These are phyloP conservation scores for Paxillus ammoniavirescens DNA, from an alignment of 768 basidiomycete species.

Conservation along the genomic window DNA sequence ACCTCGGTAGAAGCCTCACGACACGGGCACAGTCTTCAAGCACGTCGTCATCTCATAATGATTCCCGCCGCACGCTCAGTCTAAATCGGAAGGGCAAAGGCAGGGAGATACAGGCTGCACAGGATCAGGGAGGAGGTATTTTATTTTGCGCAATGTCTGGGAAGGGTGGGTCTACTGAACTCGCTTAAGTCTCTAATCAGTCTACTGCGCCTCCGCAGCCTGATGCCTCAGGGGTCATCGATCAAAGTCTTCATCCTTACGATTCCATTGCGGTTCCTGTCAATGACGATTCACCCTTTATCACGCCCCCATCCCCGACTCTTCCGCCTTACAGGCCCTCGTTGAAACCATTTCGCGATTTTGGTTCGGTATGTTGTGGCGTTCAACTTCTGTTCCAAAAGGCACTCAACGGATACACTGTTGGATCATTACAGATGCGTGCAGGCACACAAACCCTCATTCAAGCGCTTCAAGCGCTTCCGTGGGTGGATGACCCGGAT, in stretches of 20 bases:
- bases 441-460: constrained; percentile 87
- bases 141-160: constrained; percentile 24
- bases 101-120: constrained; percentile 33
- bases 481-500: constrained; percentile 69
- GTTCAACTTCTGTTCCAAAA: neutral
- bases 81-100: constrained; percentile 51
- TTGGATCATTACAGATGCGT: constrained; percentile 59
- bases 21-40: constrained; percentile 34
- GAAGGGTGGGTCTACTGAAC: constrained; percentile 9
- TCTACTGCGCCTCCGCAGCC: constrained; percentile 23
- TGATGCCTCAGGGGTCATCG: constrained; percentile 6
- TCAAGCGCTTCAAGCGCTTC: constrained; percentile 83
- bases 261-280: constrained; percentile 11
- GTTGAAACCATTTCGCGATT: constrained; percentile 57
- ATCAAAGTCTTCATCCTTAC: constrained; percentile 3
- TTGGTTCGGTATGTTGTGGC: constrained; percentile 60
- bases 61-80: constrained; percentile 54
- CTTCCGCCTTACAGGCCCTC: constrained; percentile 42
- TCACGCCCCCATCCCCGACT: constrained; percentile 70
- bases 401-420: neutral
- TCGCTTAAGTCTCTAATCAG: constrained; percentile 9
- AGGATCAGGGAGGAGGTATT: constrained; percentile 30
- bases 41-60: constrained; percentile 31
- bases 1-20: constrained; percentile 60
- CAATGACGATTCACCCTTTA: constrained; percentile 63